Conservation (phyloP, 371 early-diverging fungal species). For the Mucor sp. region DNA sequence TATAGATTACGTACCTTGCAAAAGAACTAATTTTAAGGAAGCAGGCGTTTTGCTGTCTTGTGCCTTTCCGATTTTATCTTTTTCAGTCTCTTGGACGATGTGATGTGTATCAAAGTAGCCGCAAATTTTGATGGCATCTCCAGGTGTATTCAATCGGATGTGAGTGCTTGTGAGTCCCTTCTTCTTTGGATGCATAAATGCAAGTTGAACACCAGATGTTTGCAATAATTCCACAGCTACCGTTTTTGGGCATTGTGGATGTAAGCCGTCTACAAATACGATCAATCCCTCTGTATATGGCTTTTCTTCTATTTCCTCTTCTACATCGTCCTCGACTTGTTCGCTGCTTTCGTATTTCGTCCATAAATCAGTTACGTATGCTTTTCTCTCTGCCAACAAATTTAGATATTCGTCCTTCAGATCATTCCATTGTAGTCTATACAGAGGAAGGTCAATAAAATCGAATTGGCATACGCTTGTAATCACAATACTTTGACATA, state of each 20-base stretch:
- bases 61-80: slow-evolving; percentile 28
- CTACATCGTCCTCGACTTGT: not conserved
- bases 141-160: slow-evolving; percentile 28
- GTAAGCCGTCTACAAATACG: slow-evolving; percentile 29
- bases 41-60: not conserved
- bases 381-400: slow-evolving; percentile 9
- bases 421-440: slow-evolving; percentile 30
- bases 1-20: slow-evolving; percentile 8
- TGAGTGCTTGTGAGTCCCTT: slow-evolving; percentile 29
- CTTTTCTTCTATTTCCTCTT: not conserved
- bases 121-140: slow-evolving; percentile 30
- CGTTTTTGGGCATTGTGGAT: slow-evolving; percentile 35
- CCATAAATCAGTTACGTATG: slow-evolving; percentile 16
- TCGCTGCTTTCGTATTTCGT: slow-evolving; percentile 11
- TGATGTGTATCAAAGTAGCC: slow-evolving; percentile 27
- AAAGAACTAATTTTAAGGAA: slow-evolving; percentile 10
- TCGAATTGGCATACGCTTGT: not conserved
- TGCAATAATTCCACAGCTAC: slow-evolving; percentile 22
- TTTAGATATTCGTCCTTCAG: slow-evolving; percentile 36
- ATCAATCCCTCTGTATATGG: slow-evolving; percentile 29
- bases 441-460: not conserved
- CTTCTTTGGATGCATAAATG: slow-evolving; percentile 33
- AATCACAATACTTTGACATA: slow-evolving; percentile 41
- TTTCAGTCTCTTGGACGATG: slow-evolving; percentile 23
- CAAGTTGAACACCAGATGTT: slow-evolving; percentile 31